phyloP scores from a whole-genome alignment of 768 basidiomycete species.

The Pleurotus ostreatus region DNA sequence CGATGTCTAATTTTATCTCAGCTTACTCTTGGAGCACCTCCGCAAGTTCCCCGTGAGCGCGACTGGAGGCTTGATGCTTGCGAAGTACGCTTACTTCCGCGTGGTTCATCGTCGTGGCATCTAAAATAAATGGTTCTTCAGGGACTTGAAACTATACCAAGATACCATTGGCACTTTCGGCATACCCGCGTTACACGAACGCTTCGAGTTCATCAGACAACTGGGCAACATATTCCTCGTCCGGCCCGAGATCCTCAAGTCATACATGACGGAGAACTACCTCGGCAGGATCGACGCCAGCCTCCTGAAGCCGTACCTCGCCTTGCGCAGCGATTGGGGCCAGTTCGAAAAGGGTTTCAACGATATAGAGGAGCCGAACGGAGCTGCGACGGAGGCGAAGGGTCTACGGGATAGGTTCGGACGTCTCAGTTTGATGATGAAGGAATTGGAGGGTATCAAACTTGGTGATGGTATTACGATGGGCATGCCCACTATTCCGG shows the following conservation, averaged over 20 bases:
- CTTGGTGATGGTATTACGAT: slow-evolving; percentile 54
- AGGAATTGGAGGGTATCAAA: slow-evolving; percentile 73
- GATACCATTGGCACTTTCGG: slow-evolving; percentile 82
- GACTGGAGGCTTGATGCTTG: slow-evolving; percentile 95
- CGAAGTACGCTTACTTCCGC: slow-evolving; percentile 56
- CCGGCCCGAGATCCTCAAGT: slow-evolving; percentile 89
- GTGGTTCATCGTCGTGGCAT: too few species aligned
- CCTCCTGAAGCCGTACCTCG: slow-evolving; percentile 86
- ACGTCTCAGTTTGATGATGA: slow-evolving; percentile 81
- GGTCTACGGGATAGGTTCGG: slow-evolving; percentile 61
- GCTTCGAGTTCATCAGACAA: slow-evolving; percentile 97
- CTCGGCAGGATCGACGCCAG: slow-evolving; percentile 87
- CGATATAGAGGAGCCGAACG: slow-evolving; percentile 43
- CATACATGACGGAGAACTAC: slow-evolving; percentile 92
- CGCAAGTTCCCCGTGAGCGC: slow-evolving; percentile 96
- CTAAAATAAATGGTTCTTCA: slow-evolving; percentile 24
- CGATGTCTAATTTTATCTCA: slow-evolving; percentile 22
- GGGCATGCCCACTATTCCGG: slow-evolving; percentile 53
- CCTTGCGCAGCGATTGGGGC: slow-evolving; percentile 87
- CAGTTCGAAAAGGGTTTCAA: slow-evolving; percentile 81
- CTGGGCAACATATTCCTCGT: slow-evolving; percentile 97
- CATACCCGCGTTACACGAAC: slow-evolving; percentile 82
- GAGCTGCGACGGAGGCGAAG: slow-evolving; percentile 35
- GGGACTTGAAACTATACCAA: slow-evolving; percentile 96
- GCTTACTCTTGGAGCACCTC: slow-evolving; percentile 89